Evolutionary conservation across 2,329 filamentous ascomycete genomes (phyloP), one percentile per base, ranked within the genome.

Genomic region (Beauveria sp.): DNA sequence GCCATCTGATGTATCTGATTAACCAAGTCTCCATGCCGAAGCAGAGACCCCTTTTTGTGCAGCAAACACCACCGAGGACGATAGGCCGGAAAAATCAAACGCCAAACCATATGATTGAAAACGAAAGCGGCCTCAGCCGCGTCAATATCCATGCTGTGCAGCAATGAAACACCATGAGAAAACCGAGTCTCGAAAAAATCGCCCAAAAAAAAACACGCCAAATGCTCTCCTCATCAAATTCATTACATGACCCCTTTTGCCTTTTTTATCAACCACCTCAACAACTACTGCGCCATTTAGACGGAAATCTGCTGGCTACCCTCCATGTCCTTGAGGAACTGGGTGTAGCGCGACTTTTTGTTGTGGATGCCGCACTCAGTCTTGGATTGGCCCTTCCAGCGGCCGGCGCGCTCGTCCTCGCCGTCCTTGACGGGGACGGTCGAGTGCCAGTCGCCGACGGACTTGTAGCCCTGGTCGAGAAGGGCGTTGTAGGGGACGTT

Each of bases 291-390:
- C 20, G 26, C 9, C 18, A 20, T 12, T 53, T 41, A 63, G 26
- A 63, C 61, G 20, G 61, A 52, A 47, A 63, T 63, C 67, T 86
- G 80, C 65, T 81, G 79, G 79, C 90, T 87, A 70, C 81, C 77
- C 72, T 91, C 87, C 75, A 89, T 84, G 63, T 91, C 86, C 69
- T 82, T 81, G 61, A 96, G 77, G 76, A 89, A 97, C 76, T 92
- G 86, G 12, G 92, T 90, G 71, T 97, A 99, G 67, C 92, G 88
- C 62, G 91, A 96, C 75, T 92, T 88, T 77, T 94, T 96, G 82
- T 97, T 97, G 84, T 99, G 94, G 71, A 99, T 97, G 53, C 94
- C 94, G 75, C 94, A 99, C 80, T 99, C 94, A 18, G 92, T 96
- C 87, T 99, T 99, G 70, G 83, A 79, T 75, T 92, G 89, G 64